Conservation (phyloP, 768 basidiomycete species). For the Termitomyces sp. region DNA sequence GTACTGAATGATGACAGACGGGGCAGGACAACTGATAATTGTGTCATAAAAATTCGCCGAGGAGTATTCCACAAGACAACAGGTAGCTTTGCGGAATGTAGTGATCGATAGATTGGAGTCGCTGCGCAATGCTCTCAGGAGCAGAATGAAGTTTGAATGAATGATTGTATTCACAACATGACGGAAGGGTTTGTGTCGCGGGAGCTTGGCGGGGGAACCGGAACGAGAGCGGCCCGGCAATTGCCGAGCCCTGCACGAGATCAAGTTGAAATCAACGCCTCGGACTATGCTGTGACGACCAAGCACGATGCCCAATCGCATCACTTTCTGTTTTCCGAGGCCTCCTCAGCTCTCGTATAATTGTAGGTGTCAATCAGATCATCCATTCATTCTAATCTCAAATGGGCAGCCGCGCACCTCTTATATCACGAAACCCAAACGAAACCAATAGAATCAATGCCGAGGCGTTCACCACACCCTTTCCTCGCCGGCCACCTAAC, state of each 20-base stretch:
- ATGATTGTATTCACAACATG: no score
- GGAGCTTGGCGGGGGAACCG: no score
- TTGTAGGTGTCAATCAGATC: background rate
- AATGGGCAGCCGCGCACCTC: background rate
- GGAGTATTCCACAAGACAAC: no score
- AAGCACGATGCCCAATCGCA: background rate
- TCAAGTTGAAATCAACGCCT: background rate
- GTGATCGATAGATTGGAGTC: no score
- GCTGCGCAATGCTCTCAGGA: no score
- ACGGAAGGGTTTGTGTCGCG: no score
- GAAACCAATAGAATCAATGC: background rate
- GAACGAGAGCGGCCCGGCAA: background rate
- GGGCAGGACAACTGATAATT: no score
- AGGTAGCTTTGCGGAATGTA: no score
- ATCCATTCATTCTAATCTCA: background rate
- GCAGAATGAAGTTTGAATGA: no score
- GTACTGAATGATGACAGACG: no score
- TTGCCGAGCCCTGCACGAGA: no score
- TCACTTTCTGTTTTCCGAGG: background rate
- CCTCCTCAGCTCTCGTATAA: background rate
- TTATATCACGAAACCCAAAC: background rate
- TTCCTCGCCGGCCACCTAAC: background rate
- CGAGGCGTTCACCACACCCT: background rate
- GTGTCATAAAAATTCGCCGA: no score
- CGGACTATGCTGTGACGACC: background rate